A percentile compares a stretch with the other conserved stretches of the same genome.
phyloP scores from a whole-genome alignment of 768 basidiomycete species.

The Candolleomyces aberdarensis region DNA sequence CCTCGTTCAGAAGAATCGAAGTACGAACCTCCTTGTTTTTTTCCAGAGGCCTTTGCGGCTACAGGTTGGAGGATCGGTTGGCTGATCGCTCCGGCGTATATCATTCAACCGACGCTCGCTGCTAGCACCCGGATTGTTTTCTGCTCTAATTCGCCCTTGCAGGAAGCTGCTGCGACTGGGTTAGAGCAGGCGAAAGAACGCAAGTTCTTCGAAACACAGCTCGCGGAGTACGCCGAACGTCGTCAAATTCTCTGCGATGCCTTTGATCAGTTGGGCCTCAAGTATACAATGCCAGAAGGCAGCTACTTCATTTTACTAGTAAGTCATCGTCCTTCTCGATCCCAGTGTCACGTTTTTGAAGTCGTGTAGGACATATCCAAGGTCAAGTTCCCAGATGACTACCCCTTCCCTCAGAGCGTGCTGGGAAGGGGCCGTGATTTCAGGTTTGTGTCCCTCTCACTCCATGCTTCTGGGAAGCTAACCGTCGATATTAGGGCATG shows the following conservation, averaged over 20 bases:
- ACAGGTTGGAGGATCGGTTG: conserved; percentile 98
- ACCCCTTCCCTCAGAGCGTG: conserved; percentile 74
- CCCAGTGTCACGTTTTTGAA: background rate
- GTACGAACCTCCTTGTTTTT: conserved; percentile 1
- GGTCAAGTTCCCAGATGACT: conserved; percentile 80
- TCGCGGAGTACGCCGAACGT: conserved; percentile 76
- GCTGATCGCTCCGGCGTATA: conserved; percentile 83
- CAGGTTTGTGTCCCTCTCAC: conserved; percentile 39
- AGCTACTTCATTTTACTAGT: conserved; percentile 89
- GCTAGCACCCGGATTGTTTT: conserved; percentile 94
- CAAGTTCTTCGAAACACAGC: conserved; percentile 76
- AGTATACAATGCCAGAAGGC: conserved; percentile 87
- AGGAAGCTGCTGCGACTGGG: conserved; percentile 91
- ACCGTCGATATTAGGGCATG: conserved; percentile 55
- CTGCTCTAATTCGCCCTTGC: conserved; percentile 90
- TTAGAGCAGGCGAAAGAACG: conserved; percentile 74
- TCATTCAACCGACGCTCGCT: conserved; percentile 84
- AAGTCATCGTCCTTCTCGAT: conserved; percentile 18
- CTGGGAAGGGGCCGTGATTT: conserved; percentile 85
- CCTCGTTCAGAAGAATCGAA: background rate
- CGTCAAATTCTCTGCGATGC: conserved; percentile 68
- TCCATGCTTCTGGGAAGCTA: no score
- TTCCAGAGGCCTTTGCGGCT: conserved; percentile 87
- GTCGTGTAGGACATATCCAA: conserved; percentile 57
- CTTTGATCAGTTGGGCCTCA: conserved; percentile 82